Evolutionary conservation across 805 yeast species (phyloP), one percentile per base, ranked within the genome.

Genomic region (Saccharomyces eubayanus): DNA sequence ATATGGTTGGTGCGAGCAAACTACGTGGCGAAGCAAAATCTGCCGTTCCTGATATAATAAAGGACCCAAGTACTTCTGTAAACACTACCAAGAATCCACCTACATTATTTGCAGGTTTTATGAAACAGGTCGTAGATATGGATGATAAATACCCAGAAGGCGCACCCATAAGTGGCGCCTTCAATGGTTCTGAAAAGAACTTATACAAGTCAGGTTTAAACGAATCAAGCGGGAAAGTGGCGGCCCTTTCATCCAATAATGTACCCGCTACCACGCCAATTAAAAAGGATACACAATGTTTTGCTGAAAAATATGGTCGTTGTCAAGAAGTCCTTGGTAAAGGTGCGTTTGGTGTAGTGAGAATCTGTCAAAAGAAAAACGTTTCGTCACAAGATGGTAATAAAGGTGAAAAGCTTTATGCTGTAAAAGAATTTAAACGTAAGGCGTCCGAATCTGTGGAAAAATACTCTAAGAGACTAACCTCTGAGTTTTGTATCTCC

Each of bases 251-350:
- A 24, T 24, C 24, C 2, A 41, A 55, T 27, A 29, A 28, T 28
- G 28, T 46, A 5, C 16, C 31, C 8, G 30, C 20, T 30, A 28
- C 21, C 20, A 31, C 47, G 12, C 46, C 57, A 3, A 46, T 52
- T 9, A 59, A 57, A 53, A 66, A 66, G 53, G 81, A 76, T 62
- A 64, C 73, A 36, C 64, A 82, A 49, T 81, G 91, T 9, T 86
- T 92, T 68, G 85, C 83, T 8, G 91, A 90, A 61, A 87, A 91
- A 67, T 92, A 92, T 68, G 99, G 99, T 46, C 79, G 87, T 51
- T 92, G 98, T 68, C 96, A 89, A 70, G 98, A 92, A 68, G 88
- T 91, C 49, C 81, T 94, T 58, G 99, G 99, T 28, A 80, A 87
- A 51, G 98, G 98, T 21, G 84, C 97, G 0, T 92, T 87, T 74